Conservation (phyloP, 2,329 filamentous ascomycete species). For the Fusarium pseudocircinatum region DNA sequence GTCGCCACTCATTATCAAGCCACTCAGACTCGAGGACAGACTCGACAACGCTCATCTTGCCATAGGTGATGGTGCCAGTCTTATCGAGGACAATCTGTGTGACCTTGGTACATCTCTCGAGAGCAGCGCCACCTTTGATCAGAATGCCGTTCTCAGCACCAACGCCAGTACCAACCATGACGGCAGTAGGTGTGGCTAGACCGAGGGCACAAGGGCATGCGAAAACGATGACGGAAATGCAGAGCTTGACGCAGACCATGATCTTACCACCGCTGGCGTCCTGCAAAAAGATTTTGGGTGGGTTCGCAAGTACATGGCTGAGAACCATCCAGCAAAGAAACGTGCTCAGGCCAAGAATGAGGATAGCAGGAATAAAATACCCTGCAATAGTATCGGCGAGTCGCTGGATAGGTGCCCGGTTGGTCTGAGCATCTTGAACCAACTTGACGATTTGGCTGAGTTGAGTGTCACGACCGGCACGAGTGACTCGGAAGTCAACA, state of each 20-base stretch:
- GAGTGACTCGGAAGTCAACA: constrained; percentile 89
- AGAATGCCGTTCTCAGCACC: constrained; percentile 95
- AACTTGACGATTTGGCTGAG: constrained; percentile 97
- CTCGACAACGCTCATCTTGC: constrained; percentile 91
- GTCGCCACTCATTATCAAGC: constrained; percentile 73
- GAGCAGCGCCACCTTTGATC: constrained; percentile 93
- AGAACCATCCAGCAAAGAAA: constrained; percentile 95
- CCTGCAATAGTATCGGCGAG: constrained; percentile 91
- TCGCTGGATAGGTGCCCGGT: constrained; percentile 90
- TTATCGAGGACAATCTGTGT: constrained; percentile 94
- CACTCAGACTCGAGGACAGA: constrained; percentile 74
- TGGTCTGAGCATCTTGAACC: constrained; percentile 97
- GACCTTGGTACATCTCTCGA: constrained; percentile 90
- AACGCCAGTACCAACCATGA: constrained; percentile 99
- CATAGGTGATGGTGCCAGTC: constrained; percentile 92
- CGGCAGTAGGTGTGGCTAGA: constrained; percentile 92
- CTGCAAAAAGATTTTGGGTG: constrained; percentile 87
- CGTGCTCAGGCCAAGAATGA: constrained; percentile 83
- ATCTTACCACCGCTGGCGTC: constrained; percentile 86
- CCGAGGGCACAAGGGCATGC: constrained; percentile 98
- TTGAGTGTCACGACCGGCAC: constrained; percentile 93
- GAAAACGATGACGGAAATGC: constrained; percentile 98
- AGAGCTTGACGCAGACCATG: constrained; percentile 97
- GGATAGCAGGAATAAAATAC: constrained; percentile 91
- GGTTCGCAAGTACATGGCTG: constrained; percentile 83